Conservation (phyloP, 495 filamentous ascomycete genomes). For the Xylaria telfairii region DNA sequence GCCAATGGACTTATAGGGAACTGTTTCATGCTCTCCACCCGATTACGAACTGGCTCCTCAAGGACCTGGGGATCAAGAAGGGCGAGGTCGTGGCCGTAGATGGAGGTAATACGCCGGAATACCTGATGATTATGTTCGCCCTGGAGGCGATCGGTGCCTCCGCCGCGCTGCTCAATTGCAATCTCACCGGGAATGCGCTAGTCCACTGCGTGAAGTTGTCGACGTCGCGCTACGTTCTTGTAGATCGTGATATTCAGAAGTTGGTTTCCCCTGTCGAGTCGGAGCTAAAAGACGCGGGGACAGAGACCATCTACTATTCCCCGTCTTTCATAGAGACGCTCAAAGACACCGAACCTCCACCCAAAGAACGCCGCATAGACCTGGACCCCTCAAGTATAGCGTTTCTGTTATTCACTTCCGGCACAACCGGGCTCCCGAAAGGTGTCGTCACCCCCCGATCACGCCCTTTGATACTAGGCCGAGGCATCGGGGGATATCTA, state of each 20-base stretch:
- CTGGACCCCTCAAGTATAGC: constrained; percentile 23
- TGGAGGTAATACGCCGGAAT: constrained; percentile 46
- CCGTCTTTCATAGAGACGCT: constrained; percentile 24
- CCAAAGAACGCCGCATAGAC: constrained; percentile 27
- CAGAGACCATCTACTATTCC: constrained; percentile 39
- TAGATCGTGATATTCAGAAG: constrained; percentile 37
- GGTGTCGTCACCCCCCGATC: constrained; percentile 42
- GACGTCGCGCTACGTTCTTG: constrained; percentile 39
- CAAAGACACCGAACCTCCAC: constrained; percentile 31
- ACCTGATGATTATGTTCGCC: constrained; percentile 52
- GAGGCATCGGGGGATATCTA: constrained; percentile 20
- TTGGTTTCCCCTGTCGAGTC: constrained; percentile 39
- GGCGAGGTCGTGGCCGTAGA: constrained; percentile 48
- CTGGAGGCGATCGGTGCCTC: constrained; percentile 54
- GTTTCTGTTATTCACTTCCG: constrained; percentile 39
- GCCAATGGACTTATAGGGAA: constrained; percentile 42
- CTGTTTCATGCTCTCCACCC: constrained; percentile 39
- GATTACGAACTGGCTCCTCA: constrained; percentile 48
- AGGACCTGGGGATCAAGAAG: constrained; percentile 45
- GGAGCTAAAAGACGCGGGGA: constrained; percentile 32
- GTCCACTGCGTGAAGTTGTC: constrained; percentile 45
- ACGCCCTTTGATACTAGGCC: constrained; percentile 30
- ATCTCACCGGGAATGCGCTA: constrained; percentile 42
- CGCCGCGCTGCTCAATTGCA: constrained; percentile 51
- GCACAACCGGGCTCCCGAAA: constrained; percentile 62